Conservation (phyloP, 495 filamentous ascomycete genomes). For the Hypoxylon subgilvum region DNA sequence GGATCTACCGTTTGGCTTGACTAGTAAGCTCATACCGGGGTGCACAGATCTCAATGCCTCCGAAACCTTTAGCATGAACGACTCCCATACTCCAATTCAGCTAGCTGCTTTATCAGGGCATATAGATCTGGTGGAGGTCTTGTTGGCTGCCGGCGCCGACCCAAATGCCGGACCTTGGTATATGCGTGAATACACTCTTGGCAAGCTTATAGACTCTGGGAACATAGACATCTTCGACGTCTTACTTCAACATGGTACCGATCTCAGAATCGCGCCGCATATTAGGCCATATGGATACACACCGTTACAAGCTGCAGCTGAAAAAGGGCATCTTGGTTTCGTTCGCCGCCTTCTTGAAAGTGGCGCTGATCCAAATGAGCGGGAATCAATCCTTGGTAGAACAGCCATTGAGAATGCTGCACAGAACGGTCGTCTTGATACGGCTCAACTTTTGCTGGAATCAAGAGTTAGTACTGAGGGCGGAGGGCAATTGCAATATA, state of each 20-base stretch:
- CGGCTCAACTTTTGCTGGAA: conserved; percentile 12
- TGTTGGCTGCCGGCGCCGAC: conserved; percentile 4
- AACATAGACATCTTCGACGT: not conserved
- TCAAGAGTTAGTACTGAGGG: conserved; percentile 3
- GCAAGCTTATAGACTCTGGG: not conserved
- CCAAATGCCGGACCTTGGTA: conserved; percentile 2
- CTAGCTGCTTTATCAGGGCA: not conserved
- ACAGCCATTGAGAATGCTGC: not conserved
- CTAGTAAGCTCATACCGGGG: not conserved
- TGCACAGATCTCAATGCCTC: not conserved
- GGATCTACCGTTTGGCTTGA: not conserved
- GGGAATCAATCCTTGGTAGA: not conserved
- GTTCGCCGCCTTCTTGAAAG: not conserved
- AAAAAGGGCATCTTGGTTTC: not conserved
- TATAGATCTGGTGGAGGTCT: not conserved
- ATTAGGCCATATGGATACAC: not conserved
- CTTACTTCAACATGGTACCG: not conserved
- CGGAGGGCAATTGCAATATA: conserved; percentile 3
- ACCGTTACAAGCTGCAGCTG: conserved; percentile 2
- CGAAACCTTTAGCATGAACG: not conserved
- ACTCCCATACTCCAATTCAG: not conserved
- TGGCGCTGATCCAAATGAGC: not conserved
- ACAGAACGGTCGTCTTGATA: conserved; percentile 10
- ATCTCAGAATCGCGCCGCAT: not conserved
- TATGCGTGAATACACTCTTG: not conserved